Base-by-base conservation (phyloP, 306 rosid genomes). In the Castanea mollissima region DNA sequence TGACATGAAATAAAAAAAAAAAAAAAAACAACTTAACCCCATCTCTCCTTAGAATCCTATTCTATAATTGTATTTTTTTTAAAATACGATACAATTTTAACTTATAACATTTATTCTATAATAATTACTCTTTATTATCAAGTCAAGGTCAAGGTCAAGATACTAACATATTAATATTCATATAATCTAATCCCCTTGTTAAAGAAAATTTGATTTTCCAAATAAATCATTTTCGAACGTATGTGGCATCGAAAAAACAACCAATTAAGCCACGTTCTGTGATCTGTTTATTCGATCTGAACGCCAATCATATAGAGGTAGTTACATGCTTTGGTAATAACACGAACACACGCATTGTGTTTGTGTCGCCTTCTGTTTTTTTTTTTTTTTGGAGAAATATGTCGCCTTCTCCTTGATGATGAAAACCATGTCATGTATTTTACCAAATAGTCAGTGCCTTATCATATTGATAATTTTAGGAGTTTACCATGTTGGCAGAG, bases 341-440 rank as follows among this genome's bases (percentile, higher is more conserved):
- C 10, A 62, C 11, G 25, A 2, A 4, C 25, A 25, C 64, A 21
- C 5, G 6, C 23, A 8, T 13, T 58, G 13, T 58, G 64, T 58
- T 5, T 58, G 64, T 20, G 27, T 25, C 27, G 27, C 27, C 27
- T 25, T 25, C 23, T 23, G 0, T 23, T 23, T 23, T 23, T 23
- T 23, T 23, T 21, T 23, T 23, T 23, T 23, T 23, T 23, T 0
- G 0, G 23, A 23, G 23, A 23, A 23, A 23, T 23, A 23, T 23
- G 23, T 23, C 64, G 14, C 29, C 64, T 20, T 21, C 29, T 58
- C 21, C 64, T 20, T 58, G 64, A 58, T 58, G 64, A 58, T 35
- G 73, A 1, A 34, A 29, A 74, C 73, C 71, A 74, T 49, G 21
- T 51, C 78, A 73, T 62, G 74, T 18, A 64, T 54, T 55, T 38